phyloP scores from a whole-genome alignment of 768 basidiomycete species.

The Omphalotus guepiniiformis region DNA sequence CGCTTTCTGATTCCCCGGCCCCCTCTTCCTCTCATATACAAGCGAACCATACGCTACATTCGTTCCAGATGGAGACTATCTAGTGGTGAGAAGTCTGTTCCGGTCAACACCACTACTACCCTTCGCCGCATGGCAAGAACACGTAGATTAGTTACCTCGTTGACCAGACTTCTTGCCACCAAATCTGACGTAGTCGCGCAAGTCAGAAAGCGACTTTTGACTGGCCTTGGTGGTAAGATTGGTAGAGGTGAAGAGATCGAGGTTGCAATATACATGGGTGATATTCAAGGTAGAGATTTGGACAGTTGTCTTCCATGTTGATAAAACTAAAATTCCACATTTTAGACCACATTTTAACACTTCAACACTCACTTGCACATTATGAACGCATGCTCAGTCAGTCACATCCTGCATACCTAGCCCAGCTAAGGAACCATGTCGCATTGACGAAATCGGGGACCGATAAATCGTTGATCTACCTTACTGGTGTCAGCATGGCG shows the following conservation, averaged over 20 bases:
- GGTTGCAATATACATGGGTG: conserved; percentile 84
- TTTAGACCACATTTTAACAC: conserved; percentile 82
- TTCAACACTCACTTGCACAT: conserved; percentile 80
- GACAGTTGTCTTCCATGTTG: background rate
- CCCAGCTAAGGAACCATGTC: conserved; percentile 64
- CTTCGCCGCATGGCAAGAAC: conserved; percentile 77
- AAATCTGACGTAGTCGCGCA: conserved; percentile 83
- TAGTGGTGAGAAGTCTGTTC: background rate
- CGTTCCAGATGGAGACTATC: conserved; percentile 12
- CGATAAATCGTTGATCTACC: conserved; percentile 61
- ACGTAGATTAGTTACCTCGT: conserved; percentile 72
- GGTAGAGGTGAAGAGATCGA: conserved; percentile 54
- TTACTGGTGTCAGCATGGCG: conserved; percentile 65
- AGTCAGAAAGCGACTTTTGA: conserved; percentile 68
- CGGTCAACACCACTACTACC: conserved; percentile 35
- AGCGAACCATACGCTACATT: conserved; percentile 31
- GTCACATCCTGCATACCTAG: conserved; percentile 82
- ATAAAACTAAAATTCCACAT: background rate
- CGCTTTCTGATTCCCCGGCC: conserved; percentile 21
- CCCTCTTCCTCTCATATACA: conserved; percentile 31
- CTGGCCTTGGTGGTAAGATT: conserved; percentile 29
- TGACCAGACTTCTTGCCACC: conserved; percentile 68
- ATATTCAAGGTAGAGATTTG: conserved; percentile 71
- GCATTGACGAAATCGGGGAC: conserved; percentile 55
- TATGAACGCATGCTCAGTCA: conserved; percentile 88